These are phyloP conservation scores for Sanghuangporus sanghuang DNA, from an alignment of 1,284 basidiomycete genomes.

Conservation along the genomic window DNA sequence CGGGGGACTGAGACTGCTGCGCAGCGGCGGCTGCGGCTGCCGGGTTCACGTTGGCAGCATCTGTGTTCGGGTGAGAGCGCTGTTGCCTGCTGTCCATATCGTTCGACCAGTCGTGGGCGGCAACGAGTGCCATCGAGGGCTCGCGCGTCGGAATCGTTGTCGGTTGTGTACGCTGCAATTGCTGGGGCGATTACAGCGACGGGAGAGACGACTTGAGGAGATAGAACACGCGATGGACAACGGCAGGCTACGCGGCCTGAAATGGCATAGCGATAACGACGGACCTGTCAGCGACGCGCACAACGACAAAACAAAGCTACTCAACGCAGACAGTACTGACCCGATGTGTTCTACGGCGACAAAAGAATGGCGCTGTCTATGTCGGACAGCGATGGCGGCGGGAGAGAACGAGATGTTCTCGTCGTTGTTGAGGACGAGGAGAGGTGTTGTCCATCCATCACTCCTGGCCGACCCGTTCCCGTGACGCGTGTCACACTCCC, in stretches of 20 bases:
- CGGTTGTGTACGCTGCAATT: neutral
- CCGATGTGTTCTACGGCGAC: neutral
- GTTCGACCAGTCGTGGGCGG: conserved; percentile 19
- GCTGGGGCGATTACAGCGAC: neutral
- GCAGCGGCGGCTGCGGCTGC: neutral
- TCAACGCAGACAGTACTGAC: neutral
- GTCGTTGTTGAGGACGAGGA: neutral
- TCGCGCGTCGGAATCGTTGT: neutral
- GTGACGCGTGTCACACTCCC: neutral
- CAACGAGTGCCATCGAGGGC: conserved; percentile 19
- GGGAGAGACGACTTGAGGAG: neutral
- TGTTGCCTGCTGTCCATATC: conserved; percentile 19
- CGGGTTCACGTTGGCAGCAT: conserved; percentile 1
- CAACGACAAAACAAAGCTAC: neutral
- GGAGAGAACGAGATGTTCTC: neutral
- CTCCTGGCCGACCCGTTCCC: neutral
- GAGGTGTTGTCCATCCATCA: neutral
- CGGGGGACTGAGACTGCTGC: conserved; percentile 10
- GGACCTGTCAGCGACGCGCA: neutral
- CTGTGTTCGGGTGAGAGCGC: conserved; percentile 15
- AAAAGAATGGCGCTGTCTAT: neutral
- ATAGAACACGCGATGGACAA: neutral
- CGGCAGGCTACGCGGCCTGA: neutral
- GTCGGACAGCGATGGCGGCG: neutral
- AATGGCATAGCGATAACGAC: neutral